Evolutionary conservation across 2,329 filamentous ascomycete species (phyloP).

Genomic region (Aspergillus proliferans): DNA sequence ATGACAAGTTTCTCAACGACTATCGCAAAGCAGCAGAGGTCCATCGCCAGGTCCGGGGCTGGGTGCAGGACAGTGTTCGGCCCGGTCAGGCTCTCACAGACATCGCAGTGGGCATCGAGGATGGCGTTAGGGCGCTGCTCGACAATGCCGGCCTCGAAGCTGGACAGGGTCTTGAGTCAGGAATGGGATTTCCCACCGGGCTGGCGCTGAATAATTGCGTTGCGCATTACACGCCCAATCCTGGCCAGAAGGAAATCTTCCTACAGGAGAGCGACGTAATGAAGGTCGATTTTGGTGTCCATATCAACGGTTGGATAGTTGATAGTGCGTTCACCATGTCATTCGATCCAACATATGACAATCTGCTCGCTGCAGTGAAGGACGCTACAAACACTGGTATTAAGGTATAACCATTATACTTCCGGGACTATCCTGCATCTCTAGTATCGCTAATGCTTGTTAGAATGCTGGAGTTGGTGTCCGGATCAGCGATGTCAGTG

Average conservation of each 20-base stretch:
- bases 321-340: slow-evolving; percentile 72
- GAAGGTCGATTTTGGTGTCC: slow-evolving; percentile 74
- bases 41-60: slow-evolving; percentile 51
- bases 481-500: slow-evolving; percentile 50
- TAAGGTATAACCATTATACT: slow-evolving; percentile 23
- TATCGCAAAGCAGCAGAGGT: slow-evolving; percentile 54
- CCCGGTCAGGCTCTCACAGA: slow-evolving; percentile 46
- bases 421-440: neutral
- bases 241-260: slow-evolving; percentile 61
- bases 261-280: slow-evolving; percentile 67
- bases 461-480: slow-evolving; percentile 51
- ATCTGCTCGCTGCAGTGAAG: slow-evolving; percentile 63
- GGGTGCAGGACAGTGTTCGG: slow-evolving; percentile 44
- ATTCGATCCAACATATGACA: slow-evolving; percentile 66
- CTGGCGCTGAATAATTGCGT: slow-evolving; percentile 49
- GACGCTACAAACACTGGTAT: slow-evolving; percentile 63
- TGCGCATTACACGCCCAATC: slow-evolving; percentile 54
- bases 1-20: slow-evolving; percentile 45
- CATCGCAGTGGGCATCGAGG: slow-evolving; percentile 50
- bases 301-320: slow-evolving; percentile 69
- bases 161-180: slow-evolving; percentile 46
- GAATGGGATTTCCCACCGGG: slow-evolving; percentile 53
- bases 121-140: slow-evolving; percentile 47
- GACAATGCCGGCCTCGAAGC: slow-evolving; percentile 48
- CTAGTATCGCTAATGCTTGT: slow-evolving; percentile 5